Base-by-base conservation (phyloP, 176 grass and related monocot genomes). In the Alloteropsis semialata region DNA sequence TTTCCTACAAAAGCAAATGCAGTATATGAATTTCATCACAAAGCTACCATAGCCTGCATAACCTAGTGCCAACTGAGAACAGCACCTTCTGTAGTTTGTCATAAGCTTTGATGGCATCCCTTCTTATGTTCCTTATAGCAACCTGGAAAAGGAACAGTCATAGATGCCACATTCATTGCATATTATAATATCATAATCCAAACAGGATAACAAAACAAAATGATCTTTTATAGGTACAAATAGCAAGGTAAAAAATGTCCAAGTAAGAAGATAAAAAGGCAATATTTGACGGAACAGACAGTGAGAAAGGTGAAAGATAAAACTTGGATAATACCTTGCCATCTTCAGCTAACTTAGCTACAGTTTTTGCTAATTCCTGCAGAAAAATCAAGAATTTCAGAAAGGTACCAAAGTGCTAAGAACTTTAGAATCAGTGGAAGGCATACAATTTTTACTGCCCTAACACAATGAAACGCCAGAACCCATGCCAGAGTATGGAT, bases 71-170 rank as follows among this genome's bases (percentile, higher is more conserved):
- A 81, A 68, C 22, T 76, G 41, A 93, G 64, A 84, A 57, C 39
- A 57, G 45, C 76, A 99, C 96, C 91, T 99, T 99, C 89, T 96
- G 82, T n/a, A 99, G 93, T 85, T 99, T 99, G 56, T 93, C 87
- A 42, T 98, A 99, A 66, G 91, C 76, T 91, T 99, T 99, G 55
- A 96, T 95, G 37, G 96, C 90, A 80, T 95, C 92, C 88, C 92
- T 90, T 82, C 93, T 90, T 82, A 99, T 85, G 89, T 93, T 72
- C 82, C 96, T 99, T 85, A 99, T 81, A 87, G 91, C 88, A 62
- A 99, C 87, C 96, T 99, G 82, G 13, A 90, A 84, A 84, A 69
- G 70, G 28, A 66, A 61, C 16, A 54, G 15, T 80, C 37, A 41
- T 70, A 45, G 67, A 45, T 45, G 45, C 39, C 66, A 72, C 9